Base-by-base conservation (phyloP, 139 green algal species). In the Mesotaenium endlicherianum region DNA sequence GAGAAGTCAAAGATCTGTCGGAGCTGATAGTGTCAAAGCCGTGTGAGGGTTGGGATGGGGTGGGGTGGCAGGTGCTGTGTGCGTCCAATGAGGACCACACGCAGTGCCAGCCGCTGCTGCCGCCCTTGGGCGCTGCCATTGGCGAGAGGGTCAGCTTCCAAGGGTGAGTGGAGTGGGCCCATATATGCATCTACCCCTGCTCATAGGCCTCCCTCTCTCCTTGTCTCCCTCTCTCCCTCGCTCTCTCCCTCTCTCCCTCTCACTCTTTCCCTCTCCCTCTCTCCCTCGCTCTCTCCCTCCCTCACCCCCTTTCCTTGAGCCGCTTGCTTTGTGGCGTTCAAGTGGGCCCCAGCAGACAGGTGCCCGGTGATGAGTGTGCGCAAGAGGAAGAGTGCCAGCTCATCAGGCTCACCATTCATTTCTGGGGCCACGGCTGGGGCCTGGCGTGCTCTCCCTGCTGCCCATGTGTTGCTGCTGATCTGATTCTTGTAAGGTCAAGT, bases 11-110 rank as follows among this genome's bases (percentile, higher is more conserved):
- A n/a, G n/a, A n/a, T n/a, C n/a, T n/a, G n/a, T n/a, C n/a, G n/a
- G n/a, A n/a, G n/a, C n/a, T n/a, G n/a, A n/a, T n/a, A n/a, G n/a
- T n/a, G n/a, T n/a, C n/a, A n/a, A n/a, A n/a, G n/a, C n/a, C n/a
- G n/a, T n/a, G n/a, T n/a, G n/a, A n/a, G n/a, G n/a, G n/a, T n/a
- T n/a, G n/a, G n/a, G n/a, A n/a, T n/a, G n/a, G n/a, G n/a, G n/a
- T n/a, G n/a, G n/a, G n/a, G n/a, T n/a, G n/a, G n/a, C 47, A 84
- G 77, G 77, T 87, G 16, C 82, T 87, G 39, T 87, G 82, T 68
- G 82, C 82, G 14, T 84, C 82, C 16, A 87, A 87, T 57, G 82
- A 59, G 31, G 82, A 87, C 45, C 82, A 87, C 39, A 84, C 72
- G 8, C 38, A 69, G 64, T 85, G 81, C 49, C 42, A 83, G 26